Evolutionary conservation across 1,139 yeast species (phyloP), one percentile per base, ranked within the genome.

Genomic region (Scheffersomyces cryptocercus): DNA sequence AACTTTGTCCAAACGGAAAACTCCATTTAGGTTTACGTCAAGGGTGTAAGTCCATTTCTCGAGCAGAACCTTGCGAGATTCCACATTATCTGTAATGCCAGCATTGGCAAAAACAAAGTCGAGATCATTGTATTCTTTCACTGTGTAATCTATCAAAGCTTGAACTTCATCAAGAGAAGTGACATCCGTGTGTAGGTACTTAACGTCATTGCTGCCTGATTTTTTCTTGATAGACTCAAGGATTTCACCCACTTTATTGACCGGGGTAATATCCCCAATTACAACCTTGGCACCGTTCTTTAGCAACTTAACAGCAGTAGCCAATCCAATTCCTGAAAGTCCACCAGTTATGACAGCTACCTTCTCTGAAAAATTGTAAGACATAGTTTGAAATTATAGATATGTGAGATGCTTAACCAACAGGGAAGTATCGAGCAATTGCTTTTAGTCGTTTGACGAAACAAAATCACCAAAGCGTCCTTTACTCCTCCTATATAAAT

Each of bases 341-440:
- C 65, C 67, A 7, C 67, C 67, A 7, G 67, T 63, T 28, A 63
- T 50, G 26, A 63, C 47, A 5, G 61, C 64, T 7, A 62, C 58
- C 46, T 61, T 61, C 16, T 31, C 34, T 13, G 34, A 13, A 16
- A 31, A 31, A 16, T 31, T 31, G 34, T 13, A 31, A 31, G 34
- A 14, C 34, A 31, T 31, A 8, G 26, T 20, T 6, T 5, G 26
- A 5, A 6, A 20, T 6, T 20, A 20, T 6, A 6, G 26, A 6
- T 6, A 3, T 20, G 26, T 3, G 26, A 20, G 26, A 20, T 20
- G 6, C 20, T 16, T 16, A 16, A 16, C 20, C 6, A 5, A 3
- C 20, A 16, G 3, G 20, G 2, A 5, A 5, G 7, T 20, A 20
- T 20, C 26, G 26, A 20, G 26, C 8, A 16, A 16, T 16, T 16